Evolutionary conservation across 75 land plant species (phyloP), one percentile per base, ranked within the genome.

Genomic region (Sequoia sempervirens): DNA sequence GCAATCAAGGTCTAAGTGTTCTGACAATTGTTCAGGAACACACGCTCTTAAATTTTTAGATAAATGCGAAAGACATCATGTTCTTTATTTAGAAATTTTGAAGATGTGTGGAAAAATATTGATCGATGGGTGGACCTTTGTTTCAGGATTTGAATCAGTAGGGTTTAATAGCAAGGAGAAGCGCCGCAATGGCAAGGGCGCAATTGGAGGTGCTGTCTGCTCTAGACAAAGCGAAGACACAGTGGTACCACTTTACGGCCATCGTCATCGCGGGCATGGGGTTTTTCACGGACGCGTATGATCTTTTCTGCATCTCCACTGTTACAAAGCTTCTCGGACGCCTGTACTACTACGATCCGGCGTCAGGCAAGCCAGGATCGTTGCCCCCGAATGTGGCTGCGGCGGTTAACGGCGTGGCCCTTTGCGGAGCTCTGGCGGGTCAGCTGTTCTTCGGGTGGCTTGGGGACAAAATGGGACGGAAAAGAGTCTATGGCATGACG

Each of bases 391-490:
- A 89, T 28, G 90, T 89, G 37, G 47, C 85, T 28, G 87, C 90
- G 2, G 90, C 90, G 26, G 90, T 89, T n/a, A 89, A 88, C 50
- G 90, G 90, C 50, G 90, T 89, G 5, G 90, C 90, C 32, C 81
- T 89, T 23, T 84, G 86, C 69, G 90, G 90, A 32, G 85, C 90
- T 11, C 84, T 89, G 53, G 80, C 82, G n/a, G 90, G 90, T 20
- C 90, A 89, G 74, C 90, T 89, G 80, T 89, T 88, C 84, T 89
- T 89, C 74, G 90, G 90, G 7, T 86, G 87, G 87, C 87, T 86
- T 2, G 90, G 90, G 13, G 92, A 90, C 83, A 84, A 90, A 53
- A 32, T 89, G 54, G 92, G 92, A 2, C 83, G 92, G 66, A 91
- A 91, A 83, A 80, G 56, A 37, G 92, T 91, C 41, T 91, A 91